These are phyloP conservation scores for Isabelozyma gotoi DNA, from an alignment of 805 yeast species.

Conservation along the genomic window DNA sequence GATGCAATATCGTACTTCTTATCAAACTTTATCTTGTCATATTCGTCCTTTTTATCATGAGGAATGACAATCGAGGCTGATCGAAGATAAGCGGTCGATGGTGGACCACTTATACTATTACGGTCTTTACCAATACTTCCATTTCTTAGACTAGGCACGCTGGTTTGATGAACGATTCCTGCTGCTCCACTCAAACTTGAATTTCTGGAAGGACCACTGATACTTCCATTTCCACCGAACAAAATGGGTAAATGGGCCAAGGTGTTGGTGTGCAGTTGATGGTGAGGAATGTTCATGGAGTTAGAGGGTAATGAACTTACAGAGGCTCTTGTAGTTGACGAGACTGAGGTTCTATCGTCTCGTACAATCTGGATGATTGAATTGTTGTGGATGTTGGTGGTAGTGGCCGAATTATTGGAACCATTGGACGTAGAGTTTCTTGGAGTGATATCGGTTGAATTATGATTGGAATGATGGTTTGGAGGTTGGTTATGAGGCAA, in stretches of 20 bases:
- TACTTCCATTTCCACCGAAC: constrained; percentile 40
- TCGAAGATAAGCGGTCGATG: constrained; percentile 22
- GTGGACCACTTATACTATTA: constrained; percentile 7
- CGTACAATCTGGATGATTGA: constrained; percentile 40
- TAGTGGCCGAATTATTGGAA: constrained; percentile 2
- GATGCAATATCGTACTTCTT: constrained; percentile 13
- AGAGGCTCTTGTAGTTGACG: constrained; percentile 33
- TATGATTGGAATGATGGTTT: constrained; percentile 19
- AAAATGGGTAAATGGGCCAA: constrained; percentile 44
- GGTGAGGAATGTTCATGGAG: constrained; percentile 48
- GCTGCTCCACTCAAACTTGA: constrained; percentile 37
- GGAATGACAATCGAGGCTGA: constrained; percentile 40
- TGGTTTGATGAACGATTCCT: constrained; percentile 32
- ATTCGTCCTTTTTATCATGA: constrained; percentile 25
- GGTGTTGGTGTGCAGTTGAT: constrained; percentile 36
- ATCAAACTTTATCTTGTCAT: constrained; percentile 16
- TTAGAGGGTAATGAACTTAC: constrained; percentile 44
- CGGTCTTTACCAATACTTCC: constrained; percentile 27
- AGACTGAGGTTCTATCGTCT: constrained; percentile 37
- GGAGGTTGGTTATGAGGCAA: constrained; percentile 42
- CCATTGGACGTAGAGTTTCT: constrained; percentile 24
- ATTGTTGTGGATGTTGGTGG: constrained; percentile 29
- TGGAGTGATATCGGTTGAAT: constrained; percentile 21
- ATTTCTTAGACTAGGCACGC: constrained; percentile 39
- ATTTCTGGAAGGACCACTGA: constrained; percentile 41